Evolutionary conservation across 2,329 filamentous ascomycete species (phyloP), one percentile per base, ranked within the genome.

Genomic region (Arthrobotrys iridis): DNA sequence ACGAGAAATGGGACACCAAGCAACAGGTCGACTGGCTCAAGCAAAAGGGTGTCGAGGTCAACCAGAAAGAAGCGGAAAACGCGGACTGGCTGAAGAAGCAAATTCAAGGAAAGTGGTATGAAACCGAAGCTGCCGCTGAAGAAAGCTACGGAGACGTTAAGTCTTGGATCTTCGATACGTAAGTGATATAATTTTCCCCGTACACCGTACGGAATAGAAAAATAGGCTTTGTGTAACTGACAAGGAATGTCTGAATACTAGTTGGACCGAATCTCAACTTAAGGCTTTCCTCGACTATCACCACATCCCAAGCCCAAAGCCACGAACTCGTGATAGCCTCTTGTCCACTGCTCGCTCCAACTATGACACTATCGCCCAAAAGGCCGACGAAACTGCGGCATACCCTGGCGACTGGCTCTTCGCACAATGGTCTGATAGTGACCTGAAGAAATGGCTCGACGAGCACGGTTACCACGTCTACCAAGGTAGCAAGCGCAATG

Each of bases 391-490:
- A 83, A 90, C 92, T 11, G 84, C 88, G 60, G 84, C 88, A n/a
- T 98, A 98, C 81, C 95, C 95, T 33, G 95, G 95, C 40, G 89
- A 97, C 84, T 98, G 95, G 95, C 85, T 98, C 45, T 99, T 97
- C 81, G 45, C 63, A 15, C 59, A 64, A 43, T 99, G 95, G 95
- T 90, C 91, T 60, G 84, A 79, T 2, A 78, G 77, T 57, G 79
- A 79, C 43, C 55, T 79, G 48, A 79, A 79, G 86, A 87, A 91
- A 78, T 99, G 92, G 91, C 90, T 97, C 50, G 95, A 98, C 80
- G 90, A 90, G 78, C 89, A 93, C 78, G 95, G 95, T 59, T 89
- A 94, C 82, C 90, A 92, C 10, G 91, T 88, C 64, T 94, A 95
- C 75, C 94, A 98, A 82, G 91, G 93, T 28, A 88, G 88, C 55